A percentile compares a stretch with the other conserved stretches of the same genome.
Evolutionary conservation across 768 basidiomycete genomes (phyloP).

Genomic region (Lentinula boryana): DNA sequence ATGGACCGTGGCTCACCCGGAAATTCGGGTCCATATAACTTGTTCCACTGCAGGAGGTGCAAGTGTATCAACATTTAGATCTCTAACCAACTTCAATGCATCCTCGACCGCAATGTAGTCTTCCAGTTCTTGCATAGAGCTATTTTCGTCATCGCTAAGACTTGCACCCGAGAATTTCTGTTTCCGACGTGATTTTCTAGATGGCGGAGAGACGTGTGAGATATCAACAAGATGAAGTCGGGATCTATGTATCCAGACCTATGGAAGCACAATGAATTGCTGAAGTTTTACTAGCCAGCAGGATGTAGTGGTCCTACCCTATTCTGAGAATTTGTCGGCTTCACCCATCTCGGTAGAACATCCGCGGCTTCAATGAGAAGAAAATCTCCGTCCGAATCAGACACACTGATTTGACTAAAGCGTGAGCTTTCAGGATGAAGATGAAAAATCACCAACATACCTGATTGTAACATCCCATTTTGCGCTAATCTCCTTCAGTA

Average conservation of each 20-base stretch:
- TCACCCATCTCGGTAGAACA: slow-evolving; percentile 82
- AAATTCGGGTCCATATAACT: slow-evolving; percentile 65
- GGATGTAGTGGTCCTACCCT: slow-evolving; percentile 58
- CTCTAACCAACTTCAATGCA: slow-evolving; percentile 58
- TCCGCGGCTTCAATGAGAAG: slow-evolving; percentile 95
- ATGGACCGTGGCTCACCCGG: slow-evolving; percentile 36
- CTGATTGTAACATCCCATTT: slow-evolving; percentile 79
- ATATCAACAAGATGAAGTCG: slow-evolving; percentile 86
- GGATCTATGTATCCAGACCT: slow-evolving; percentile 90
- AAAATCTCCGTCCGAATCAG: slow-evolving; percentile 94
- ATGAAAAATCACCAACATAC: slow-evolving; percentile 33
- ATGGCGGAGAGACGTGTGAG: slow-evolving; percentile 61
- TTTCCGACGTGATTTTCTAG: slow-evolving; percentile 45
- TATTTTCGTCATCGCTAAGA: slow-evolving; percentile 48
- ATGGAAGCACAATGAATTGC: slow-evolving; percentile 23
- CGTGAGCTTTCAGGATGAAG: neutral
- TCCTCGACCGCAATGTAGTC: slow-evolving; percentile 54
- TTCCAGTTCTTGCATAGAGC: slow-evolving; percentile 30
- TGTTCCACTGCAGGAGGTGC: slow-evolving; percentile 59
- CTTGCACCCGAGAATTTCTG: slow-evolving; percentile 28
- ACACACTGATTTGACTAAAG: slow-evolving; percentile 38
- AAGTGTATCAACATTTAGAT: slow-evolving; percentile 45
- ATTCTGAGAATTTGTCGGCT: slow-evolving; percentile 86
- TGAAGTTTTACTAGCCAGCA: slow-evolving; percentile 23
- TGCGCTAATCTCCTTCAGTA: slow-evolving; percentile 69